Conservation (phyloP, 139 green algal species). For the Chlorella sorokiniana region DNA sequence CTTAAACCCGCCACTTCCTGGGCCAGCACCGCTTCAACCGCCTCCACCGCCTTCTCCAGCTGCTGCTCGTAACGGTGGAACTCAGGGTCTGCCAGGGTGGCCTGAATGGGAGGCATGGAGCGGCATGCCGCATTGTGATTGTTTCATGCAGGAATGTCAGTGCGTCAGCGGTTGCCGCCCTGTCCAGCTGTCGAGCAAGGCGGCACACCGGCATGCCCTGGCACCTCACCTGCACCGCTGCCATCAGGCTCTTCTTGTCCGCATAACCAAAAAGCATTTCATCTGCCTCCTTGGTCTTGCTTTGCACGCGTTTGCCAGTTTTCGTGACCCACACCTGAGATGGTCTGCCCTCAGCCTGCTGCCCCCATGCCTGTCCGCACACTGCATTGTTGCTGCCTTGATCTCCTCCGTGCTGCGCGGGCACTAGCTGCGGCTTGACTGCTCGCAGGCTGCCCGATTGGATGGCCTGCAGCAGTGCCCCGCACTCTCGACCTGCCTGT, state of each 20-base stretch:
- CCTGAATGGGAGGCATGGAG: conserved; percentile 5
- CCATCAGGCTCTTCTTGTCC: neutral
- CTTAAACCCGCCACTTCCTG: neutral
- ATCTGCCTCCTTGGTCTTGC: no score
- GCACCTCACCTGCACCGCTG: neutral
- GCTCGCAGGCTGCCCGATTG: neutral
- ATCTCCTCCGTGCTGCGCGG: neutral
- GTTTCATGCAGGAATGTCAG: neutral
- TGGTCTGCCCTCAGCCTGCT: no score
- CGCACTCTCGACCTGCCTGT: conserved; percentile 13
- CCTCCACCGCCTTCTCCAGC: conserved; percentile 23
- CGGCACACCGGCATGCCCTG: neutral
- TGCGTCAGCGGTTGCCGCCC: neutral
- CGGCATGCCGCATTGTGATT: no score
- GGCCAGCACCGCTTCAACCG: conserved; percentile 3
- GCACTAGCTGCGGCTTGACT: neutral
- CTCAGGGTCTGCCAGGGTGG: conserved; percentile 1
- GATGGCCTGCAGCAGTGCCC: conserved; percentile 24
- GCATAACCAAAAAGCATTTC: conserved; percentile 6
- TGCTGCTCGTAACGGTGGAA: conserved; percentile 20
- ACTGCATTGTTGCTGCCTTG: neutral
- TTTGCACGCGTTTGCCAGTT: no score
- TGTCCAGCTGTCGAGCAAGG: neutral
- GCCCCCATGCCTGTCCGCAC: no score
- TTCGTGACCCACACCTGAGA: no score